Evolutionary conservation across 1,139 yeast genomes (phyloP).

Genomic region (Casaregolazyma lundiana): DNA sequence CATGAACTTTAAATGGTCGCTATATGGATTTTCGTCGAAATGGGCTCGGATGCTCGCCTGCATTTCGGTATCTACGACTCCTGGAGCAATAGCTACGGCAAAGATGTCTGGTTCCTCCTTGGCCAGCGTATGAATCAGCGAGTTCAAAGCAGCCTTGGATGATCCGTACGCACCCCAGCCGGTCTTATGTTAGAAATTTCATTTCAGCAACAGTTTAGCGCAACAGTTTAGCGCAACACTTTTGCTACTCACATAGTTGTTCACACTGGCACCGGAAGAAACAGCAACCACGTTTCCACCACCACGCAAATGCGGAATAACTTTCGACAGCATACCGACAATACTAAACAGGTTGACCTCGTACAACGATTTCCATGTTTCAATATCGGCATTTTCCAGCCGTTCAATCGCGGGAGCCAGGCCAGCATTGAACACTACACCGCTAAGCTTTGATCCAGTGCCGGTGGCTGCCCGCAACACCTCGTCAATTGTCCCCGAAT

Average conservation of each 20-base stretch:
- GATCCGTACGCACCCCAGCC: conserved; percentile 93
- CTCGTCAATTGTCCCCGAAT: conserved; percentile 34
- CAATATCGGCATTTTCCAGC: conserved; percentile 46
- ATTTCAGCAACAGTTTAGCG: background rate
- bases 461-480: conserved; percentile 48
- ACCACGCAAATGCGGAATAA: conserved; percentile 57
- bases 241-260: conserved; percentile 40
- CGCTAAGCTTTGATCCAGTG: conserved; percentile 56
- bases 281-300: conserved; percentile 69
- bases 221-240: background rate
- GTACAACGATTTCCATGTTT: conserved; percentile 59
- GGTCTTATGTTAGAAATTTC: conserved; percentile 26
- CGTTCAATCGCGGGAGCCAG: conserved; percentile 72
- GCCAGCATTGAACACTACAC: conserved; percentile 85
- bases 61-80: conserved; percentile 88
- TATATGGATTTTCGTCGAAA: conserved; percentile 47
- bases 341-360: conserved; percentile 79
- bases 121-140: conserved; percentile 60
- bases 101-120: conserved; percentile 58
- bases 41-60: conserved; percentile 67
- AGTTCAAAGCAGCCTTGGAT: conserved; percentile 85
- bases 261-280: conserved; percentile 77
- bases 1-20: conserved; percentile 53
- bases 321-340: conserved; percentile 42
- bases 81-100: conserved; percentile 79